A percentile compares a stretch with the other conserved stretches of the same genome.
These are phyloP conservation scores for Xylaria digitata DNA, from an alignment of 2,329 filamentous ascomycete genomes.

Conservation along the genomic window DNA sequence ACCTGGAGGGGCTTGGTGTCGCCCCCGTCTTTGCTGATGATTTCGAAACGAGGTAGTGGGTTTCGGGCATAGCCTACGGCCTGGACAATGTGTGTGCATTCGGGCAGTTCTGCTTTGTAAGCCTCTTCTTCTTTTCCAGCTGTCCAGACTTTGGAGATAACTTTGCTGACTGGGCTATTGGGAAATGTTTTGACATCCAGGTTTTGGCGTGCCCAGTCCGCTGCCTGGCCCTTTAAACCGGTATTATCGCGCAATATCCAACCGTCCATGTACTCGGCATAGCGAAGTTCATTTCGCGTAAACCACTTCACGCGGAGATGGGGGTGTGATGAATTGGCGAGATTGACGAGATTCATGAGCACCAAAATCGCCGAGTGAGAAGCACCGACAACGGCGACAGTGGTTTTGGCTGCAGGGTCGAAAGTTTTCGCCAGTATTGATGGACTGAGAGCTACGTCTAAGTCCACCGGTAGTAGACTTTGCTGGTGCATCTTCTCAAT, in stretches of 20 bases:
- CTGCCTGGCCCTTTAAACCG: slow-evolving; percentile 71
- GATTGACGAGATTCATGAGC: slow-evolving; percentile 68
- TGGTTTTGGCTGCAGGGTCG: slow-evolving; percentile 51
- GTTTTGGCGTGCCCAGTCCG: slow-evolving; percentile 68
- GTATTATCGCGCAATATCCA: slow-evolving; percentile 75
- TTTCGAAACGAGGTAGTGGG: slow-evolving; percentile 59
- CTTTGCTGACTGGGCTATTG: slow-evolving; percentile 57
- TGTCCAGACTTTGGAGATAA: slow-evolving; percentile 61
- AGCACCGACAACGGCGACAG: slow-evolving; percentile 69
- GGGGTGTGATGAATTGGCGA: slow-evolving; percentile 63
- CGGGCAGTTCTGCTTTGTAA: slow-evolving; percentile 60
- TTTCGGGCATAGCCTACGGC: slow-evolving; percentile 68
- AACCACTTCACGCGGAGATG: slow-evolving; percentile 70
- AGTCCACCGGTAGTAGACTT: slow-evolving; percentile 55
- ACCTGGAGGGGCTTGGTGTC: slow-evolving; percentile 32
- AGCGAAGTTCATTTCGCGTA: slow-evolving; percentile 68
- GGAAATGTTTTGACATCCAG: slow-evolving; percentile 64
- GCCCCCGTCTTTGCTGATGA: slow-evolving; percentile 49
- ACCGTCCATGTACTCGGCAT: slow-evolving; percentile 70
- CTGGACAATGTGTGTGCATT: slow-evolving; percentile 65
- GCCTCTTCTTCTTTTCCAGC: slow-evolving; percentile 56
- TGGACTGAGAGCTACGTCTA: slow-evolving; percentile 68
- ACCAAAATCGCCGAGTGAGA: slow-evolving; percentile 73
- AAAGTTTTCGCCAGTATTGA: slow-evolving; percentile 58
- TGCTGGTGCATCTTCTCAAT: slow-evolving; percentile 39